Evolutionary conservation across 371 early-diverging fungal species (phyloP).

Genomic region (Fennellomyces sp.): DNA sequence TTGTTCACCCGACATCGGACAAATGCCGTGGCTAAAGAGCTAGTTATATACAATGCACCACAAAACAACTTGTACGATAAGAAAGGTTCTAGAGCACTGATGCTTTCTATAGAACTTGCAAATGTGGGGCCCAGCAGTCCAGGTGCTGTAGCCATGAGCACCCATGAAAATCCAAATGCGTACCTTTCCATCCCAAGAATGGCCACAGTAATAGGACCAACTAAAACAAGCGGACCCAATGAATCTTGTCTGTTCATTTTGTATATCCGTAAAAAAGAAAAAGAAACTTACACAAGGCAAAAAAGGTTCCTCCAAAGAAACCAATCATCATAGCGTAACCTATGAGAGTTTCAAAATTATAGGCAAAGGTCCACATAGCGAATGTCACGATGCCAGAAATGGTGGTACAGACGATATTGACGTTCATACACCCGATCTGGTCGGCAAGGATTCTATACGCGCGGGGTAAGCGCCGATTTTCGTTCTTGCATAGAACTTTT

Average conservation of each 20-base stretch:
- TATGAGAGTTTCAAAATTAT: conserved; percentile 15
- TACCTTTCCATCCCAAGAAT: conserved; percentile 22
- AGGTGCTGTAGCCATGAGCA: conserved; percentile 13
- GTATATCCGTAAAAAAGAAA: background rate
- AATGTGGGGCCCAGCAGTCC: conserved; percentile 23
- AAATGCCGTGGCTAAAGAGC: background rate
- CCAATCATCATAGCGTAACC: conserved; percentile 23
- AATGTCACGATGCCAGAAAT: background rate
- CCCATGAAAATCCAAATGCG: conserved; percentile 16
- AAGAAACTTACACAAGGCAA: conserved; percentile 10
- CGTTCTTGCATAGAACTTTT: background rate
- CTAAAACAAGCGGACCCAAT: no score
- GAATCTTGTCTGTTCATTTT: background rate
- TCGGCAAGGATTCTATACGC: conserved; percentile 1
- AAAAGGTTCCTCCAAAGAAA: conserved; percentile 20
- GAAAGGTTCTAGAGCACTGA: conserved; percentile 8
- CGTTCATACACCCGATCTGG: conserved; percentile 5
- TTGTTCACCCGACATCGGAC: background rate
- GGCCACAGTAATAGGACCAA: conserved; percentile 7
- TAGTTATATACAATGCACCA: conserved; percentile 9
- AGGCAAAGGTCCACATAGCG: conserved; percentile 31
- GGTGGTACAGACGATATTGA: background rate
- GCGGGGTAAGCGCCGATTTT: background rate
- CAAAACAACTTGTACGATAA: conserved; percentile 21
- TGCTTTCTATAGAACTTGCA: conserved; percentile 21